phyloP scores from a whole-genome alignment of 225 moss, liverwort and hornwort genomes.

The Lunularia cruciata region DNA sequence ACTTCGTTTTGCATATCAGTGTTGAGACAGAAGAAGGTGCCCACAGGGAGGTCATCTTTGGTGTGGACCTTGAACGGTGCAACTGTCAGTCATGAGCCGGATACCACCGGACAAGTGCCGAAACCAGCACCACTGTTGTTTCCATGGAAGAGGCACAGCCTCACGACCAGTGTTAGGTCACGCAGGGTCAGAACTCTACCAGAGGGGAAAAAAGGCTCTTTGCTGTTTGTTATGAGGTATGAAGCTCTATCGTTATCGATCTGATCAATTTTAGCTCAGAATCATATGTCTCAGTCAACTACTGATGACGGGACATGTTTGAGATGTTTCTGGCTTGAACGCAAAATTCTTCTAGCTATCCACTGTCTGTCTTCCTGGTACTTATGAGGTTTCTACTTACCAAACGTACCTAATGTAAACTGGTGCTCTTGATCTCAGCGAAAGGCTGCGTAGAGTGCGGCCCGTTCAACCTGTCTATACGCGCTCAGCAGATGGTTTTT shows the following conservation, averaged over 20 bases:
- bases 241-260: no score
- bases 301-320: not conserved
- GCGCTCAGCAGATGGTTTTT: slow-evolving; percentile 87
- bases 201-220: slow-evolving; percentile 67
- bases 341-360: no score
- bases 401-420: not conserved
- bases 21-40: slow-evolving; percentile 48
- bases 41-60: slow-evolving; percentile 55
- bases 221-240: slow-evolving; percentile 68
- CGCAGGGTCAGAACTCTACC: slow-evolving; percentile 54
- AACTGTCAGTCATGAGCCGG: slow-evolving; percentile 32
- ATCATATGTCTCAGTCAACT: not conserved
- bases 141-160: slow-evolving; percentile 64
- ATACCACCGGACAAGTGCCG: slow-evolving; percentile 33
- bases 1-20: slow-evolving; percentile 35
- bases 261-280: no score
- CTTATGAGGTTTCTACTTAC: no score
- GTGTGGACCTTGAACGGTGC: slow-evolving; percentile 78
- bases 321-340: no score
- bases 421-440: slow-evolving; percentile 43
- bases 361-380: no score
- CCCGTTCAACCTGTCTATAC: slow-evolving; percentile 88
- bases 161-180: slow-evolving; percentile 31
- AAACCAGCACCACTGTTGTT: slow-evolving; percentile 50
- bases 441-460: slow-evolving; percentile 70